Evolutionary conservation across 1,284 basidiomycete species (phyloP).

Genomic region (Polyporus tsugae): DNA sequence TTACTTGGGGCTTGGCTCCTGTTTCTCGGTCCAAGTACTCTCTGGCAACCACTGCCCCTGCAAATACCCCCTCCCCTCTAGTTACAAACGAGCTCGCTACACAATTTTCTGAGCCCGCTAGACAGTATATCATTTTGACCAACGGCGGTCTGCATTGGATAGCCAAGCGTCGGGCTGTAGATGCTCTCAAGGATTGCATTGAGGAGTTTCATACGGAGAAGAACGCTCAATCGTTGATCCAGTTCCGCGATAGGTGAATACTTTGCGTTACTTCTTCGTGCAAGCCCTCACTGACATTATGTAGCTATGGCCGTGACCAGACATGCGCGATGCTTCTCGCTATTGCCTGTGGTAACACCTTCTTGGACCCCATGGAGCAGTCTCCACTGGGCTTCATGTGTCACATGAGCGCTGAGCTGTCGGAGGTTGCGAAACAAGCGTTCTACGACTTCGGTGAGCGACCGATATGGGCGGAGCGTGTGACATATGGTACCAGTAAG

Average conservation of each 20-base stretch:
- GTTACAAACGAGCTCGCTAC: conserved; percentile 82
- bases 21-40: conserved; percentile 51
- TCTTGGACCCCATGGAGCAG: conserved; percentile 63
- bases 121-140: conserved; percentile 87
- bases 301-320: conserved; percentile 87
- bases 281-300: conserved; percentile 18
- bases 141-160: conserved; percentile 87
- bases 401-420: conserved; percentile 66
- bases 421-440: conserved; percentile 76
- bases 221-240: conserved; percentile 73
- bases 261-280: conserved; percentile 11
- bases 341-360: conserved; percentile 79
- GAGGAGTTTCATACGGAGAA: conserved; percentile 76
- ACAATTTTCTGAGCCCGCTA: conserved; percentile 77
- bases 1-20: conserved; percentile 84
- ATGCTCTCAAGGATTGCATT: conserved; percentile 79
- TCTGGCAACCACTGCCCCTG: conserved; percentile 42
- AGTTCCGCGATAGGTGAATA: conserved; percentile 74
- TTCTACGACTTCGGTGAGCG: conserved; percentile 88
- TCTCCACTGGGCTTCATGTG: conserved; percentile 57
- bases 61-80: conserved; percentile 56
- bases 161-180: conserved; percentile 85
- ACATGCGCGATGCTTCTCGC: conserved; percentile 93
- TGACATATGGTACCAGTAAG: conserved; percentile 71
- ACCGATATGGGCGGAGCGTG: conserved; percentile 80